phyloP scores from a whole-genome alignment of 495 filamentous ascomycete genomes.

The Xylaria castorea region DNA sequence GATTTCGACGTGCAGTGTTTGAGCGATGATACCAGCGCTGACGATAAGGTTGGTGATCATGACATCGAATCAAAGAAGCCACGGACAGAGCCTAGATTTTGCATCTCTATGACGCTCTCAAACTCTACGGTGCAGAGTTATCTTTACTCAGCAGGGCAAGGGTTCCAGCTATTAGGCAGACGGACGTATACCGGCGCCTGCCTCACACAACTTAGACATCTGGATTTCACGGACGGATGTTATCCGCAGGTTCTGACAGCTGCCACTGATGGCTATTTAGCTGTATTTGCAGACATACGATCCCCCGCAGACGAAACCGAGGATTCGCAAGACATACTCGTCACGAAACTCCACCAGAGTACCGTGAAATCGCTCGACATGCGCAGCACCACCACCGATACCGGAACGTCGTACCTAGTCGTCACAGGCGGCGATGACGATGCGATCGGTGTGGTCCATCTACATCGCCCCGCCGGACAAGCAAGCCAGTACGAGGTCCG shows the following conservation, averaged over 20 bases:
- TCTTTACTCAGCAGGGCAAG: constrained; percentile 54
- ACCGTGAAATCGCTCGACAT: constrained; percentile 68
- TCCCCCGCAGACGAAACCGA: not conserved
- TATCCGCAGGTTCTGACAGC: constrained; percentile 57
- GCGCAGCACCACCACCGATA: constrained; percentile 34
- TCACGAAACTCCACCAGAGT: constrained; percentile 71
- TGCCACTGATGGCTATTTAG: constrained; percentile 54
- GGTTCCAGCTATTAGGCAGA: constrained; percentile 62
- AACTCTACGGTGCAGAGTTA: constrained; percentile 79
- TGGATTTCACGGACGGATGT: constrained; percentile 41
- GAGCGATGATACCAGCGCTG: constrained; percentile 13
- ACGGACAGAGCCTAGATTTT: constrained; percentile 42
- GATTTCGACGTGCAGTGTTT: constrained; percentile 63
- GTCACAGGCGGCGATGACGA: constrained; percentile 88
- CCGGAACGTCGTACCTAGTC: constrained; percentile 52
- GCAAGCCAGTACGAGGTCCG: constrained; percentile 30
- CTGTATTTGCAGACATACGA: constrained; percentile 43
- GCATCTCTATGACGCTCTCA: constrained; percentile 74
- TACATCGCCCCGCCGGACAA: constrained; percentile 33
- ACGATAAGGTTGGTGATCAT: not conserved
- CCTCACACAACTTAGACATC: constrained; percentile 69
- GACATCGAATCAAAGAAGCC: not conserved
- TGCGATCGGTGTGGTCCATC: constrained; percentile 66
- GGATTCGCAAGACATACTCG: constrained; percentile 12
- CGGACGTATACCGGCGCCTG: constrained; percentile 80